These are phyloP conservation scores for Pneumocystis oryctolagi DNA, from an alignment of 1,139 yeast genomes.

Conservation along the genomic window DNA sequence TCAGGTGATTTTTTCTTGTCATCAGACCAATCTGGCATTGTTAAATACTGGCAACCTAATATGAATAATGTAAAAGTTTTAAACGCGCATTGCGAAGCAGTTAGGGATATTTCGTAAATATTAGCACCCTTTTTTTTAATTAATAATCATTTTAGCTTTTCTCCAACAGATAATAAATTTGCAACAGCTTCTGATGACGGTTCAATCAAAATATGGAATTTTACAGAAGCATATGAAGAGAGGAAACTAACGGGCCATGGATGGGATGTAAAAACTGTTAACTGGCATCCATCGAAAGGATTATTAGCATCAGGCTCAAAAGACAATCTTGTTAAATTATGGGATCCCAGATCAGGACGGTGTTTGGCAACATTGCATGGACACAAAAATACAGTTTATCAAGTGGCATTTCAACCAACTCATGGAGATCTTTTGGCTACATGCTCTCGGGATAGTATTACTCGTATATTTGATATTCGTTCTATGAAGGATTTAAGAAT, in stretches of 20 bases:
- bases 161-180: conserved; percentile 81
- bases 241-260: conserved; percentile 76
- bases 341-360: conserved; percentile 84
- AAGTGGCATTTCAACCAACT: conserved; percentile 59
- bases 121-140: background rate
- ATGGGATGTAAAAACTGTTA: conserved; percentile 96
- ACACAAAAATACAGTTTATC: conserved; percentile 81
- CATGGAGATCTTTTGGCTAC: conserved; percentile 67
- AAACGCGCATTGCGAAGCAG: conserved; percentile 56
- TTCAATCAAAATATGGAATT: conserved; percentile 81
- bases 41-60: conserved; percentile 96
- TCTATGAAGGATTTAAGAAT: conserved; percentile 64
- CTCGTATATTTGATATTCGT: conserved; percentile 72
- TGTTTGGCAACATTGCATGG: conserved; percentile 76
- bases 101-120: conserved; percentile 58
- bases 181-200: conserved; percentile 68
- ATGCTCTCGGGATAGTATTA: conserved; percentile 75
- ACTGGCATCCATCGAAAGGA: conserved; percentile 89
- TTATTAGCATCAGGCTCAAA: conserved; percentile 56
- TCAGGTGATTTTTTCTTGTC: conserved; percentile 88
- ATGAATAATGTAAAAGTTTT: conserved; percentile 86
- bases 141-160: conserved; percentile 24
- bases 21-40: conserved; percentile 82
- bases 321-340: conserved; percentile 77
- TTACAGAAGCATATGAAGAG: conserved; percentile 78